phyloP scores from a whole-genome alignment of 345 rosid genomes.

The Lepidium sativum region DNA sequence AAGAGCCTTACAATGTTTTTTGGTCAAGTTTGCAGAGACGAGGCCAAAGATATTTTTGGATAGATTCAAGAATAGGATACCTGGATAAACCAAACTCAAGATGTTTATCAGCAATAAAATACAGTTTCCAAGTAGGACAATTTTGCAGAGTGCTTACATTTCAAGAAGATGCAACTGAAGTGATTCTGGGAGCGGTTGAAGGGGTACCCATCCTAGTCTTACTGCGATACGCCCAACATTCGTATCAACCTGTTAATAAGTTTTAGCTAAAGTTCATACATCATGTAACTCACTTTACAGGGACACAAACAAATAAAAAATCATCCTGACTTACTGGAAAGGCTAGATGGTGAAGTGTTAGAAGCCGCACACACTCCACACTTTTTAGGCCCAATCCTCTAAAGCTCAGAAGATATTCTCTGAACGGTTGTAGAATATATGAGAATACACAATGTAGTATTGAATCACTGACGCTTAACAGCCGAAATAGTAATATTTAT shows the following conservation, averaged over 20 bases:
- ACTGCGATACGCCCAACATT: slow-evolving; percentile 99
- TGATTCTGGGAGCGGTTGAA: slow-evolving; percentile 94
- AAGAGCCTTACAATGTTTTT: slow-evolving; percentile 57
- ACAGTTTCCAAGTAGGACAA: not conserved
- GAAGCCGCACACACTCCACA: slow-evolving; percentile 95
- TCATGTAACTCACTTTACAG: slow-evolving; percentile 3
- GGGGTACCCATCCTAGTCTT: slow-evolving; percentile 98
- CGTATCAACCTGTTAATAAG: slow-evolving; percentile 76
- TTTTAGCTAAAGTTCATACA: not conserved
- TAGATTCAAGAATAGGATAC: slow-evolving; percentile 89
- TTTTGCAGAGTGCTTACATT: slow-evolving; percentile 40
- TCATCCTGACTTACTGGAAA: slow-evolving; percentile 66
- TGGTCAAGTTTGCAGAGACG: slow-evolving; percentile 94
- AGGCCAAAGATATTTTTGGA: slow-evolving; percentile 97
- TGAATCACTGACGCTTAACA: not conserved
- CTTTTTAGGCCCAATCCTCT: slow-evolving; percentile 89
- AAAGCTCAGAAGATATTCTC: slow-evolving; percentile 80
- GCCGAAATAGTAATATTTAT: not conserved
- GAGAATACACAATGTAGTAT: not conserved
- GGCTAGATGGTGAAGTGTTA: slow-evolving; percentile 94
- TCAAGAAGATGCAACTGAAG: slow-evolving; percentile 94
- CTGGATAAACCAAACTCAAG: slow-evolving; percentile 27
- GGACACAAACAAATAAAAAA: not conserved
- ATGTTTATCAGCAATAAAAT: not conserved
- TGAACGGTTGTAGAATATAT: slow-evolving; percentile 26